Base-by-base conservation (phyloP, 176 grass and related monocot species). In the Musa schizocarpa region DNA sequence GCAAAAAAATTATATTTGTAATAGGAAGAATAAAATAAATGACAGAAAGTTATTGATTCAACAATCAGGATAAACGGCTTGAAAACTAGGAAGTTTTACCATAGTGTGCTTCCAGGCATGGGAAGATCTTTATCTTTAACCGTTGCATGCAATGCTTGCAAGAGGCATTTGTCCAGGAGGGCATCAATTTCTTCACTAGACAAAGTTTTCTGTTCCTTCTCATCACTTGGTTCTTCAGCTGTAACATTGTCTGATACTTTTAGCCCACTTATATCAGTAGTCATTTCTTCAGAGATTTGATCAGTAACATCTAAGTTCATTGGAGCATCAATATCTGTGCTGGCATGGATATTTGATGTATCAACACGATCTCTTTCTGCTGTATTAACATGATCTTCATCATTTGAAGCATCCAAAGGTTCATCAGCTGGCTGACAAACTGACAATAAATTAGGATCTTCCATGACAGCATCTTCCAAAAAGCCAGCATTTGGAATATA, bases 401-500 rank as follows among this genome's bases (percentile, higher is more conserved):
- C 76, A 72, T 87, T 86, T 82, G 72, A 69, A 81, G 58, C 77
- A 73, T 79, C 81, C 73, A 78, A 56, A 57, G 50, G 72, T 29
- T 74, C 58, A 73, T 80, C 75, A 74, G 52, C 52, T 69, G 70
- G 80, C 70, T 82, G 78, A 78, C 79, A 84, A 56, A 51, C 54
- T 16, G 78, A 83, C 76, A 82, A 79, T 81, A 82, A 88, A 83
- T 69, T 68, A 56, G 87, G 93, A 82, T 92, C 89, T 79, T 87
- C 89, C 88, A 92, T 76, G 68, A 96, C 93, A 74, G 90, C 80
- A 80, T 92, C 90, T 58, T 92, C 90, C 63, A 87, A 86, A 83
- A 96, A 92, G 78, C 87, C 93, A 67, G 86, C 93, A 83, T 96
- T 92, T 81, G 93, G 93, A 77, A 96, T 83, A 84, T 89, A 87